Conservation (phyloP, 352 stramenopile species). For the Paralagenidium karlingii region DNA sequence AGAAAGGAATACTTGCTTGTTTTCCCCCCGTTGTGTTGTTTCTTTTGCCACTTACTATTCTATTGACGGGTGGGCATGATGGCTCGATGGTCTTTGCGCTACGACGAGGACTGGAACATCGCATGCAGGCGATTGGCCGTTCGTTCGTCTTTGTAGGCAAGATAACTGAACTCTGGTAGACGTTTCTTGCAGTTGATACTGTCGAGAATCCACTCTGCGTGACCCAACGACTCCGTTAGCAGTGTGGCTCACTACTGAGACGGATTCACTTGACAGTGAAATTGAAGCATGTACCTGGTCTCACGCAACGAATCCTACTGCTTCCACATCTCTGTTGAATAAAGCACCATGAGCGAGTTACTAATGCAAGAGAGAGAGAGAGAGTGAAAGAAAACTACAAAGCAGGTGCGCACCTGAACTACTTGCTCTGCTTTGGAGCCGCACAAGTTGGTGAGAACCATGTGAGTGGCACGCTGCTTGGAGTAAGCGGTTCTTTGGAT, state of each 20-base stretch:
- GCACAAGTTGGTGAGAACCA: conserved; percentile 67
- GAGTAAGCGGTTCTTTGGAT: conserved; percentile 18
- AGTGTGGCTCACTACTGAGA: no score
- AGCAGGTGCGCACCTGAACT: conserved; percentile 27
- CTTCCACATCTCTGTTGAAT: conserved; percentile 25
- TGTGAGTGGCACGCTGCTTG: conserved; percentile 57
- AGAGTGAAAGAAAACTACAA: background rate
- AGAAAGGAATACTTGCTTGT: no score
- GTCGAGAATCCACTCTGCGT: conserved; percentile 69
- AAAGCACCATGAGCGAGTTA: no score
- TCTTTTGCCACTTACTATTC: no score
- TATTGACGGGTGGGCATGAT: no score
- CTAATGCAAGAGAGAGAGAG: background rate
- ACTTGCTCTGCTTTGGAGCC: conserved; percentile 59
- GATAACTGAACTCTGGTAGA: conserved; percentile 48
- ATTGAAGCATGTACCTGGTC: conserved; percentile 19
- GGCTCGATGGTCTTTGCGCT: no score
- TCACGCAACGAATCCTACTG: conserved; percentile 60
- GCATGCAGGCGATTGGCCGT: no score
- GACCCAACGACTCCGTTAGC: no score
- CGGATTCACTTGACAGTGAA: no score
- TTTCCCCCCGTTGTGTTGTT: no score
- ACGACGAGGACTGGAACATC: no score
- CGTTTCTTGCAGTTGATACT: conserved; percentile 54
- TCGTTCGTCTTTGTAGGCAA: conserved; percentile 49